A percentile compares a stretch with the other conserved stretches of the same genome.
Evolutionary conservation across 306 rosid species (phyloP).

Genomic region (Amphicarpaea edgeworthii): DNA sequence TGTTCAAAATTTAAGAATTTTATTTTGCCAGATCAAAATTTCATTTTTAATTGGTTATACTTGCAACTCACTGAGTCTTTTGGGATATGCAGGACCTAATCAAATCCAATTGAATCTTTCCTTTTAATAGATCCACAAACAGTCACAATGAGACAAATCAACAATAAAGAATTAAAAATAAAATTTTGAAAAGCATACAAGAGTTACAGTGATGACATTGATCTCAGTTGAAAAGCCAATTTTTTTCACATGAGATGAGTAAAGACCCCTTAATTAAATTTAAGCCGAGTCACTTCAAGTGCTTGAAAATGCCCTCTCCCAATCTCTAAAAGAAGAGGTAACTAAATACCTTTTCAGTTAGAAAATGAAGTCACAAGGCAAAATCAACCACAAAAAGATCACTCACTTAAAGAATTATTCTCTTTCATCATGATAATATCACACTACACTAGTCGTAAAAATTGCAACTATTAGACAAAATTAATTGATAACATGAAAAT

Average conservation of each 20-base stretch:
- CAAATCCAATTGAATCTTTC: not conserved
- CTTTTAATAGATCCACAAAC: not conserved
- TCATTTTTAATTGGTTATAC: no score
- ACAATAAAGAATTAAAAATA: not conserved
- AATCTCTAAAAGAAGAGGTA: constrained; percentile 50
- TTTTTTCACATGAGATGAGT: constrained; percentile 58
- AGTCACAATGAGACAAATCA: not conserved
- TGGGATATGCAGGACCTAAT: not conserved
- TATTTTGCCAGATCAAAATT: no score
- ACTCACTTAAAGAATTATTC: not conserved
- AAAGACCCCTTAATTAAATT: constrained; percentile 24
- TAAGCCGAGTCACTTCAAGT: constrained; percentile 42
- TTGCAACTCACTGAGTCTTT: not conserved
- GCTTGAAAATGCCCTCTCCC: constrained; percentile 56
- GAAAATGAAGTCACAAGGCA: constrained; percentile 48
- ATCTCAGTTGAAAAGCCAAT: constrained; percentile 68
- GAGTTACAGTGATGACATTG: not conserved
- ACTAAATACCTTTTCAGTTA: constrained; percentile 44
- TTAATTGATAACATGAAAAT: no score
- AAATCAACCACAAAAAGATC: constrained; percentile 51
- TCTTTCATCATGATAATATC: no score
- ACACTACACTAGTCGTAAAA: no score
- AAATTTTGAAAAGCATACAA: not conserved
- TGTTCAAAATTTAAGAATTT: no score
- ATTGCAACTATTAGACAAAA: no score